Conservation (phyloP, 2,329 filamentous ascomycete species). For the Colletotrichum scovillei region DNA sequence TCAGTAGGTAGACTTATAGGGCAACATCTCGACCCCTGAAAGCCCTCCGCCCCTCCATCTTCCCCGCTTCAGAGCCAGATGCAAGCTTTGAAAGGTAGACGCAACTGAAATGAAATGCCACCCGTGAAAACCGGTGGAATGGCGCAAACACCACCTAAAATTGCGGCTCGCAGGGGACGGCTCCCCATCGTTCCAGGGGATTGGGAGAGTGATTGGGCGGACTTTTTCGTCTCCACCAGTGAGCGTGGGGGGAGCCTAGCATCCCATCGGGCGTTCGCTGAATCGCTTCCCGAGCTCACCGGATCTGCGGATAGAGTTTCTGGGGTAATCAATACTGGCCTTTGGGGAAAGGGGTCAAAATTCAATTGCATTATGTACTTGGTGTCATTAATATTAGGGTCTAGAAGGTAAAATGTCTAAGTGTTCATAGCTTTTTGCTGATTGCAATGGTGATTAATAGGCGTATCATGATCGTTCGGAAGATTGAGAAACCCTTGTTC, state of each 20-base stretch:
- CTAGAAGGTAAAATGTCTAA: no score
- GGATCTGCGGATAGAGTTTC: background rate
- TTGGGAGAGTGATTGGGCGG: background rate
- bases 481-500: no score
- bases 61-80: background rate
- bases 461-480: no score
- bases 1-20: background rate
- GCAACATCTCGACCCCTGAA: background rate
- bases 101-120: background rate
- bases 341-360: background rate
- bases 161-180: background rate
- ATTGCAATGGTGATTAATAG: no score
- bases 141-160: background rate
- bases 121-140: background rate
- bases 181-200: background rate
- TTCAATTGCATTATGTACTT: background rate
- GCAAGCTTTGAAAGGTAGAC: background rate
- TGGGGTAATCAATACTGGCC: background rate
- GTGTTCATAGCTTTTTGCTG: no score
- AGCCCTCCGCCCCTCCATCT: background rate
- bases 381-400: no score
- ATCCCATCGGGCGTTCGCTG: background rate
- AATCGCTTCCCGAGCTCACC: background rate
- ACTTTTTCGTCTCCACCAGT: slow-evolving; percentile 21
- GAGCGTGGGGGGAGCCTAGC: background rate